These are phyloP conservation scores for Isochrysis galbana DNA, from an alignment of 78 protist genomes.

Conservation along the genomic window DNA sequence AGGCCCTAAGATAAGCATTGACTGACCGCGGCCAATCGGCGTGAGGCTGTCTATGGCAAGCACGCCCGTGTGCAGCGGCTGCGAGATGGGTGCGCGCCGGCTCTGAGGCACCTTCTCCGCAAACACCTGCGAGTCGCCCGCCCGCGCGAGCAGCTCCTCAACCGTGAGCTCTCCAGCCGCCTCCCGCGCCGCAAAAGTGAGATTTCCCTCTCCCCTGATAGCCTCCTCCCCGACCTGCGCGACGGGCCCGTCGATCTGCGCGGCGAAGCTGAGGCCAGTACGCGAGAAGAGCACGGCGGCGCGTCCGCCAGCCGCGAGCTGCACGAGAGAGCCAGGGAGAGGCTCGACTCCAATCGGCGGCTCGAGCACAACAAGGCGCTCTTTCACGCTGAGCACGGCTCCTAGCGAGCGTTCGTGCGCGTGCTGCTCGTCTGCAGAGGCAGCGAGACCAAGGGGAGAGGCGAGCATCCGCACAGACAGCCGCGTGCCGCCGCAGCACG, in stretches of 20 bases:
- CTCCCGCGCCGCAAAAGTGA: not conserved
- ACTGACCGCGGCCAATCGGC: conserved; percentile 4
- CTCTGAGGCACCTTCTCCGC: not conserved
- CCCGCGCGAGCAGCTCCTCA: not conserved
- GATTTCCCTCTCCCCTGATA: not conserved
- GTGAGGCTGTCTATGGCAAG: not conserved
- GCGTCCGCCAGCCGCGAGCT: not conserved
- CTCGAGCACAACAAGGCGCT: not conserved
- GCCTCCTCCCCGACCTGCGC: not conserved
- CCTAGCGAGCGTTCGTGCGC: too few relatives aligned
- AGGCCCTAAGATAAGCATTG: not conserved
- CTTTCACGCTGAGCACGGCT: too few relatives aligned
- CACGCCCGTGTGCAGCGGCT: conserved; percentile 12
- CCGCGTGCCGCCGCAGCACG: too few relatives aligned
- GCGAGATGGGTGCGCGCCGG: not conserved
- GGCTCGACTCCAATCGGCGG: not conserved
- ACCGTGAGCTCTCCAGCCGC: not conserved
- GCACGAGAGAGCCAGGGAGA: not conserved
- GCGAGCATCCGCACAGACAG: too few relatives aligned
- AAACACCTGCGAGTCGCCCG: not conserved
- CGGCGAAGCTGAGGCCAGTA: not conserved
- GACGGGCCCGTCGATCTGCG: not conserved
- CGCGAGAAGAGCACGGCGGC: not conserved
- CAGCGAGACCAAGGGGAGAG: too few relatives aligned
- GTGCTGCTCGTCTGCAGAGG: too few relatives aligned